Conservation (phyloP, 2,329 filamentous ascomycete genomes). For the Oidium heveae region DNA sequence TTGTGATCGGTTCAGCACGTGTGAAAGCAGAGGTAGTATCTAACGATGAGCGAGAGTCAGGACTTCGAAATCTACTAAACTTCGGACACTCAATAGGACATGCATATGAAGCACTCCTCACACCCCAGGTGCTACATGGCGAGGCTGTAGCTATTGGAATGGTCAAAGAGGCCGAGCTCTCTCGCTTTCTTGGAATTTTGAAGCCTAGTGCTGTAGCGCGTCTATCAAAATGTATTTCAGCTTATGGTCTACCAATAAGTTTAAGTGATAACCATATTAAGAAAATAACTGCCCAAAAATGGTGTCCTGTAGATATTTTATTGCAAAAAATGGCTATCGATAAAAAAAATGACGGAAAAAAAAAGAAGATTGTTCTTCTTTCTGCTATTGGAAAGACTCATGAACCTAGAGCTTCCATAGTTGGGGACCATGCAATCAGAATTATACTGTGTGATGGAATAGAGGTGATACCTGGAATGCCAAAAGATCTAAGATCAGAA, state of each 20-base stretch:
- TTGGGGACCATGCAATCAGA: conserved; percentile 65
- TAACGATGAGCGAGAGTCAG: conserved; percentile 79
- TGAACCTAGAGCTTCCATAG: conserved; percentile 68
- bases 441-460: conserved; percentile 62
- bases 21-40: conserved; percentile 92
- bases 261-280: conserved; percentile 61
- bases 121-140: conserved; percentile 83
- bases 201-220: conserved; percentile 71
- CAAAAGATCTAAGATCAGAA: conserved; percentile 36
- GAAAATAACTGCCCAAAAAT: conserved; percentile 62
- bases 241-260: conserved; percentile 72
- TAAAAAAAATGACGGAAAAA: conserved; percentile 90
- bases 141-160: conserved; percentile 94
- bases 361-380: conserved; percentile 88
- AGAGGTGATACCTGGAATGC: conserved; percentile 46
- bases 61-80: conserved; percentile 80
- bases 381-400: conserved; percentile 72
- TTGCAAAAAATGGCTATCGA: conserved; percentile 90
- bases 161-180: conserved; percentile 91
- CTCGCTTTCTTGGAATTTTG: conserved; percentile 66
- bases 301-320: conserved; percentile 64
- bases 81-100: conserved; percentile 97
- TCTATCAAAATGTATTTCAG: conserved; percentile 78
- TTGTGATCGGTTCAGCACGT: conserved; percentile 64
- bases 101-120: conserved; percentile 83